Percentiles rank a stretch among this genome's conserved stretches.
Evolutionary conservation across 768 basidiomycete species (phyloP).

Genomic region (Calvatia gigantea): DNA sequence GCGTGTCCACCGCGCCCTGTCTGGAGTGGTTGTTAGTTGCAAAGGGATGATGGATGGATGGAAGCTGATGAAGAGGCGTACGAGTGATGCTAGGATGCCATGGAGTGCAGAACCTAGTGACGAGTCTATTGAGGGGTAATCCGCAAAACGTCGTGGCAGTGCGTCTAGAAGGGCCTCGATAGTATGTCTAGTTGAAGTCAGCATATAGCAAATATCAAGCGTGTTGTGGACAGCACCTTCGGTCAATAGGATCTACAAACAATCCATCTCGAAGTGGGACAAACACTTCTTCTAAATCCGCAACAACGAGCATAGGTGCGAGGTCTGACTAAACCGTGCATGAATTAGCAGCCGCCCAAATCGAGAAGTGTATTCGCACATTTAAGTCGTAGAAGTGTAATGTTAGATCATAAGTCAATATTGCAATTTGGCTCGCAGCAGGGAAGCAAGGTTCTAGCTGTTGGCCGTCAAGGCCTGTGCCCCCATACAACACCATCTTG

Average conservation of each 20-base stretch:
- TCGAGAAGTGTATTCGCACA: constrained; percentile 43
- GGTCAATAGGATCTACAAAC: constrained; percentile 72
- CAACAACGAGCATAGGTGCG: constrained; percentile 72
- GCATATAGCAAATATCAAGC: neutral
- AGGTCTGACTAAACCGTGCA: constrained; percentile 39
- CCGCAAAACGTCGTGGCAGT: constrained; percentile 59
- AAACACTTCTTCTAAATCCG: constrained; percentile 93
- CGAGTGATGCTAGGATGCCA: constrained; percentile 69
- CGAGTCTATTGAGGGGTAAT: constrained; percentile 46
- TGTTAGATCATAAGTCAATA: constrained; percentile 77
- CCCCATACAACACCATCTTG: constrained; percentile 62
- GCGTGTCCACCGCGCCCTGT: constrained; percentile 76
- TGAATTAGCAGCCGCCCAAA: constrained; percentile 19
- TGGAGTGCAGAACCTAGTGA: constrained; percentile 79
- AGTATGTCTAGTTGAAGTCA: constrained; percentile 37
- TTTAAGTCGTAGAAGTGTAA: constrained; percentile 89
- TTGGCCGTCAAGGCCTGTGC: constrained; percentile 35
- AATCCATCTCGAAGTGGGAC: constrained; percentile 69
- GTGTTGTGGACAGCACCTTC: constrained; percentile 47
- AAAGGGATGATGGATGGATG: neutral
- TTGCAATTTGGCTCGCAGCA: constrained; percentile 54
- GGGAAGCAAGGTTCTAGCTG: constrained; percentile 50
- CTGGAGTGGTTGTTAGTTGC: constrained; percentile 26
- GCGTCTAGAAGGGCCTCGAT: constrained; percentile 65
- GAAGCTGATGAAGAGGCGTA: constrained; percentile 30